Evolutionary conservation across 108 stramenopile genomes (phyloP).

Genomic region (Fistulifera solaris): DNA sequence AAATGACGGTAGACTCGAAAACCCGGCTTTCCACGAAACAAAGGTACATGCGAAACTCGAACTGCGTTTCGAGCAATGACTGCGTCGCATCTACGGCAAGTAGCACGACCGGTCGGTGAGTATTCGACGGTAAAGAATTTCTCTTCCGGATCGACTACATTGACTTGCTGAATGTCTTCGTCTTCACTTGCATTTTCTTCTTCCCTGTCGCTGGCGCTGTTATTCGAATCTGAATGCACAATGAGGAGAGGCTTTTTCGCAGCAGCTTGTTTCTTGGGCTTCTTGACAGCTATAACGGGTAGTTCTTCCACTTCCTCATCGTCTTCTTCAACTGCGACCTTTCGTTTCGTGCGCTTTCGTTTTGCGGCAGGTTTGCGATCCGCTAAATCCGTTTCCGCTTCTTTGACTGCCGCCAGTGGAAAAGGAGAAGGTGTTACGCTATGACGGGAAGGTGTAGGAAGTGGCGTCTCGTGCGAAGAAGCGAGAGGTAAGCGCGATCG

Average conservation of each 20-base stretch:
- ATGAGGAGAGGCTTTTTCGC: too few species aligned
- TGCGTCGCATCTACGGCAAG: slow-evolving; percentile 70
- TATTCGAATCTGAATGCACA: neutral
- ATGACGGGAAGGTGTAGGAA: neutral
- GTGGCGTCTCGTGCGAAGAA: neutral
- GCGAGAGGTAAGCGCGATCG: neutral
- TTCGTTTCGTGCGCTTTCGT: neutral
- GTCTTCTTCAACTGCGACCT: neutral
- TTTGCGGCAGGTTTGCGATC: neutral
- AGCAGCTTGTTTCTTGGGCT: too few species aligned
- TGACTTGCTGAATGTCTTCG: neutral
- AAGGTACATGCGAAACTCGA: slow-evolving; percentile 60
- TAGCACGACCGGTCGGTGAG: slow-evolving; percentile 58
- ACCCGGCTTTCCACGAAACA: slow-evolving; percentile 87
- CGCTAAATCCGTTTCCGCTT: too few species aligned
- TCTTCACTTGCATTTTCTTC: neutral
- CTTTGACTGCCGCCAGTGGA: neutral
- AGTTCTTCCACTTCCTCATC: neutral
- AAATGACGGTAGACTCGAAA: slow-evolving; percentile 72
- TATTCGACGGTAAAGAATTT: slow-evolving; percentile 57
- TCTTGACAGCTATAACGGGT: neutral
- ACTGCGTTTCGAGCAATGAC: slow-evolving; percentile 48
- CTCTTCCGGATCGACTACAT: slow-evolving; percentile 19
- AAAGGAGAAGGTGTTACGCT: neutral
- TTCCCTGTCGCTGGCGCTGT: neutral